These are phyloP conservation scores for Citrullus mucosospermus DNA, from an alignment of 306 rosid species.

Conservation along the genomic window DNA sequence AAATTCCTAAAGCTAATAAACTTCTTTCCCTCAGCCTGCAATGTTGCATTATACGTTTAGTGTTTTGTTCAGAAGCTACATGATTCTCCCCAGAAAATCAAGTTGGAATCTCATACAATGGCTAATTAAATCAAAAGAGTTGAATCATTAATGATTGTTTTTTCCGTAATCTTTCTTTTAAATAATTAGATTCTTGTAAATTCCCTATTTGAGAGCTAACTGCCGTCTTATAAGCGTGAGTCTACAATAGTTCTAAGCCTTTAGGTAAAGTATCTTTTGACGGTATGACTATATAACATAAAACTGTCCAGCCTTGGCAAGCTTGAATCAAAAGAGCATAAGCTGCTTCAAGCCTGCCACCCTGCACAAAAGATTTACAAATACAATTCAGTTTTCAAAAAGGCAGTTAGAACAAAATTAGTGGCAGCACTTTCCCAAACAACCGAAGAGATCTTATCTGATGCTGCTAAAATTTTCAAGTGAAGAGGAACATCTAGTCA, in stretches of 20 bases:
- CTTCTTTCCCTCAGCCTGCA: background rate
- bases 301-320: background rate
- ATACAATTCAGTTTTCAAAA: background rate
- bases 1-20: background rate
- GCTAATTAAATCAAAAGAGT: background rate
- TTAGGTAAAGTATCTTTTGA: background rate
- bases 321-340: background rate
- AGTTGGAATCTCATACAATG: background rate
- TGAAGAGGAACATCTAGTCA: background rate
- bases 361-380: background rate
- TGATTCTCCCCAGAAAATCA: background rate
- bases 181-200: background rate
- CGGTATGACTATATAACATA: background rate
- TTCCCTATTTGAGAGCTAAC: background rate
- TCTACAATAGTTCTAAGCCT: background rate
- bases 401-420: background rate
- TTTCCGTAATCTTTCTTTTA: background rate
- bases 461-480: background rate
- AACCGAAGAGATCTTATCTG: background rate
- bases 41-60: background rate
- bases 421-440: background rate
- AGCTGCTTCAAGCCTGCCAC: background rate
- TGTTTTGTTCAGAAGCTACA: background rate
- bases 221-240: background rate
- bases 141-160: background rate